phyloP scores from a whole-genome alignment of 1,284 basidiomycete genomes.

The Cryptococcus wingfieldii region DNA sequence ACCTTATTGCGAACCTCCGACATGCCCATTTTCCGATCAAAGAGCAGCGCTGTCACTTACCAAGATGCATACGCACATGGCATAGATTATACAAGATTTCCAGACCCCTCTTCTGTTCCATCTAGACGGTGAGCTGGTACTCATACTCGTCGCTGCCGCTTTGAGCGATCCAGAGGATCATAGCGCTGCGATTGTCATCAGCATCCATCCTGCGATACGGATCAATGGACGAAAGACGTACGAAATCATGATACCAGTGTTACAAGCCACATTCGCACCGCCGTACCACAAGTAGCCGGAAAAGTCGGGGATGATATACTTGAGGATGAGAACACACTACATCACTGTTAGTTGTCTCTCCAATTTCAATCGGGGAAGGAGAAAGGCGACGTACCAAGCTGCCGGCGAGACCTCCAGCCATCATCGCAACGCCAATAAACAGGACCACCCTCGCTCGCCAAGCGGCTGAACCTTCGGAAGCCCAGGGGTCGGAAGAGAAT shows the following conservation, averaged over 20 bases:
- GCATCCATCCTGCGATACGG: background rate
- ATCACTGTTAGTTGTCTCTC: background rate
- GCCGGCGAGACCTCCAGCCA: slow-evolving; percentile 93
- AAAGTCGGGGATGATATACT: slow-evolving; percentile 77
- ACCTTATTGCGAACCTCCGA: too few relatives aligned
- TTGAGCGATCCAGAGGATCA: slow-evolving; percentile 49
- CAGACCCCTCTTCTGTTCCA: too few relatives aligned
- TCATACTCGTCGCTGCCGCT: slow-evolving; percentile 49
- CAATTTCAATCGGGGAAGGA: background rate
- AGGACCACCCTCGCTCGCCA: slow-evolving; percentile 85
- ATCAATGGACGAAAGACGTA: slow-evolving; percentile 17
- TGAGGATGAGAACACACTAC: slow-evolving; percentile 84
- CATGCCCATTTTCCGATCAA: background rate
- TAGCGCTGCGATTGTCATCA: slow-evolving; percentile 28
- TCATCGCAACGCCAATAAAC: slow-evolving; percentile 92
- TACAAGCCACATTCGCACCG: slow-evolving; percentile 89
- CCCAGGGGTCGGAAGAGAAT: slow-evolving; percentile 58
- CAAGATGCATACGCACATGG: too few relatives aligned
- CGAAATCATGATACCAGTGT: slow-evolving; percentile 81
- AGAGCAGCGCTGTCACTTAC: background rate
- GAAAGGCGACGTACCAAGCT: slow-evolving; percentile 60
- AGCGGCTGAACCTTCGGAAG: slow-evolving; percentile 67
- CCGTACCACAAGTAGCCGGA: slow-evolving; percentile 87
- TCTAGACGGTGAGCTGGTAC: slow-evolving; percentile 48
- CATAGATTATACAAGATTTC: too few relatives aligned